These are phyloP conservation scores for Neofusicoccum umdonicola DNA, from an alignment of 2,329 filamentous ascomycete genomes.

Conservation along the genomic window DNA sequence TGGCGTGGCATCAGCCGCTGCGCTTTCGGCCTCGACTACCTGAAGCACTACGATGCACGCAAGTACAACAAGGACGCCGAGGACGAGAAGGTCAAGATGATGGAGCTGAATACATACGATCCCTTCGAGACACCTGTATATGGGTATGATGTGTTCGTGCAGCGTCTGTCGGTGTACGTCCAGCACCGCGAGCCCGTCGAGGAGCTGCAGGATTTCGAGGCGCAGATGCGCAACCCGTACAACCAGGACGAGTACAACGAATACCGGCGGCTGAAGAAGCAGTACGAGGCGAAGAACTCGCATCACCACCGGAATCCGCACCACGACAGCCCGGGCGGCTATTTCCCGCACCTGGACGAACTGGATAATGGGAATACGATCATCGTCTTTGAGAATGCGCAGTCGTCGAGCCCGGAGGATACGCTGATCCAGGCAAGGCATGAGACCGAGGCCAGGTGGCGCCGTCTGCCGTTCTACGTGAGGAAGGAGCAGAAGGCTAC, in stretches of 20 bases:
- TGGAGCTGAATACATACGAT: constrained; percentile 52
- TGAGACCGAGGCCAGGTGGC: constrained; percentile 54
- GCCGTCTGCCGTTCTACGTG: constrained; percentile 51
- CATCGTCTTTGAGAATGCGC: constrained; percentile 54
- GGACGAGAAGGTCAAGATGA: constrained; percentile 41
- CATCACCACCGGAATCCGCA: not conserved
- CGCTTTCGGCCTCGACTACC: constrained; percentile 53
- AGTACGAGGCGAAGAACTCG: not conserved
- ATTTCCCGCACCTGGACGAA: constrained; percentile 41
- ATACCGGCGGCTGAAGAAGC: constrained; percentile 31
- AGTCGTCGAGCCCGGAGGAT: constrained; percentile 47
- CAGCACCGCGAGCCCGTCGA: constrained; percentile 42
- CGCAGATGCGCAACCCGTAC: constrained; percentile 48
- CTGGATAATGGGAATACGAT: constrained; percentile 53
- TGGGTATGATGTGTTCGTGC: constrained; percentile 51
- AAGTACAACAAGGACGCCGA: constrained; percentile 22
- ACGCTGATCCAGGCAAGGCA: constrained; percentile 51
- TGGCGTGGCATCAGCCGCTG: constrained; percentile 51
- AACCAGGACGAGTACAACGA: constrained; percentile 36
- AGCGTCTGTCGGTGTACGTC: constrained; percentile 51
- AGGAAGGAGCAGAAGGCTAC: constrained; percentile 43
- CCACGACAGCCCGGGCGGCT: constrained; percentile 20
- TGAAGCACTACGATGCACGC: constrained; percentile 43
- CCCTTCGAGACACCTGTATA: constrained; percentile 42
- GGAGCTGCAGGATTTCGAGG: constrained; percentile 24